phyloP scores from a whole-genome alignment of 2,329 filamentous ascomycete genomes.

The Calonectria crousiana region DNA sequence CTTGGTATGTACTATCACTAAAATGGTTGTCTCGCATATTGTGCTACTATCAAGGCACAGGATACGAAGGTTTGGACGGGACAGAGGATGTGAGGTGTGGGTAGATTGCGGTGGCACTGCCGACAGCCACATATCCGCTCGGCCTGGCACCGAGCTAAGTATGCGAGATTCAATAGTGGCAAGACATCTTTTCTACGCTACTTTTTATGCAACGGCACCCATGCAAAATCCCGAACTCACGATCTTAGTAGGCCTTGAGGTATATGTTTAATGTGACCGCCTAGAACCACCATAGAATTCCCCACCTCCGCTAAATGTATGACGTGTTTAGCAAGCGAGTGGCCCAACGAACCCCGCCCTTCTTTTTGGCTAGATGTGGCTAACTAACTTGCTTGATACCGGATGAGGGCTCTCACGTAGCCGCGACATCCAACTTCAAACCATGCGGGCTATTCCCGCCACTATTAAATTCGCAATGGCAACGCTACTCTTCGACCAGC shows the following conservation, averaged over 20 bases:
- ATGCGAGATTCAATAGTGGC: background rate
- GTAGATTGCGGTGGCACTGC: background rate
- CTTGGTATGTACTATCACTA: background rate
- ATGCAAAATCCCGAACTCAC: background rate
- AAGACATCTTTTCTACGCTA: background rate
- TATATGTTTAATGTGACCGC: background rate
- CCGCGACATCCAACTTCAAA: background rate
- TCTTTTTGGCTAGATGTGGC: background rate
- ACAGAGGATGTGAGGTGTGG: background rate
- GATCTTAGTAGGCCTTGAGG: background rate
- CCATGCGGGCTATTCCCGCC: background rate
- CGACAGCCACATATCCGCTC: background rate
- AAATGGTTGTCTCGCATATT: background rate
- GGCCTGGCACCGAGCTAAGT: background rate
- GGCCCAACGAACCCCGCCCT: background rate
- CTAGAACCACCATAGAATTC: background rate
- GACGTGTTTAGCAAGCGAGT: background rate
- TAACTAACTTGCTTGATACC: background rate
- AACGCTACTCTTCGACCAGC: background rate
- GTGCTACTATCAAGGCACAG: background rate
- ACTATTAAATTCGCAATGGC: background rate
- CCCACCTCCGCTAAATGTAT: background rate
- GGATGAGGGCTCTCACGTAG: background rate
- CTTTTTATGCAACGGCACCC: background rate
- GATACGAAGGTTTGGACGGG: background rate